Evolutionary conservation across 2,329 filamentous ascomycete genomes (phyloP).

Genomic region (Exserohilum turcica): DNA sequence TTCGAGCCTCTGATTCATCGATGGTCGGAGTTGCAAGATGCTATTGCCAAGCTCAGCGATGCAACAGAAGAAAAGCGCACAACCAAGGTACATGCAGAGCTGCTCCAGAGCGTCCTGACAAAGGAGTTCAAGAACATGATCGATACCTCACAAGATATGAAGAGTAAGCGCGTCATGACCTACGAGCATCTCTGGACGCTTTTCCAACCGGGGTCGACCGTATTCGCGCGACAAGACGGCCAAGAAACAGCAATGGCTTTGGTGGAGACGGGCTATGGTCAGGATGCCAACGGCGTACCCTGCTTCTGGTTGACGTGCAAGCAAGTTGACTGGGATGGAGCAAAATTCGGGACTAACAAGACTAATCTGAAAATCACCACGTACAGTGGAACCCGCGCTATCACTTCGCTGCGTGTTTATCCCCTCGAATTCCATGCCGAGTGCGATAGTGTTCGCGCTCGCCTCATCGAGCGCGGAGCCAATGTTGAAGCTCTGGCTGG

Average conservation of each 20-base stretch:
- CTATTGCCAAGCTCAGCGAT: conserved; percentile 32
- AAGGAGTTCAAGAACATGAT: conserved; percentile 51
- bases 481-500: conserved; percentile 55
- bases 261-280: conserved; percentile 35
- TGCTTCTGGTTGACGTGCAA: conserved; percentile 47
- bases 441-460: conserved; percentile 44
- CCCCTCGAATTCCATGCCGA: conserved; percentile 54
- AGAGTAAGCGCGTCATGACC: conserved; percentile 48
- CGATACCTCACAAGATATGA: conserved; percentile 49
- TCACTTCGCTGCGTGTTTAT: conserved; percentile 50
- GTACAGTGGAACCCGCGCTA: conserved; percentile 51
- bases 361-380: conserved; percentile 34
- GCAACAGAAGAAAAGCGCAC: conserved; percentile 36
- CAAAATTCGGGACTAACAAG: conserved; percentile 40
- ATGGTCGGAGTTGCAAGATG: conserved; percentile 55
- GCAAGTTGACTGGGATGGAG: conserved; percentile 48
- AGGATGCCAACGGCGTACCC: conserved; percentile 42
- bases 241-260: conserved; percentile 44
- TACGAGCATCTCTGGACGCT: conserved; percentile 54
- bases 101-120: conserved; percentile 47
- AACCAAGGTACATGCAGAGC: conserved; percentile 47
- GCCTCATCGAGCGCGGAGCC: conserved; percentile 54
- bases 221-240: conserved; percentile 45
- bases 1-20: conserved; percentile 71
- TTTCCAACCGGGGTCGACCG: conserved; percentile 45